Conservation (phyloP, 1,139 yeast genomes). For the Candida glucosophila region DNA sequence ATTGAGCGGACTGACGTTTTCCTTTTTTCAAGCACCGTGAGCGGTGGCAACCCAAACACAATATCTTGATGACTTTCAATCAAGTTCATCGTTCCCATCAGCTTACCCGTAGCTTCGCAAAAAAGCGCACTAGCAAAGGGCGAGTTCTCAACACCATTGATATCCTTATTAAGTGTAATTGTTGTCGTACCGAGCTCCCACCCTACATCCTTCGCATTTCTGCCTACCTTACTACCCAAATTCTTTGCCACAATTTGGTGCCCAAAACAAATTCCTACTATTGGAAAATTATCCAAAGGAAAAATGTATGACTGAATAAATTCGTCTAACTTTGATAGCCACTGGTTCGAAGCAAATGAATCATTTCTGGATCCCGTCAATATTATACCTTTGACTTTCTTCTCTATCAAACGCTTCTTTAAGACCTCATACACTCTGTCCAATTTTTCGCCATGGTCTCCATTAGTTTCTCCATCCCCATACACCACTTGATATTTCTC, state of each 20-base stretch:
- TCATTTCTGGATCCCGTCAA: constrained; percentile 63
- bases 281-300: constrained; percentile 24
- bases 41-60: constrained; percentile 39
- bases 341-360: constrained; percentile 41
- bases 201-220: constrained; percentile 43
- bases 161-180: constrained; percentile 37
- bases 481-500: constrained; percentile 42
- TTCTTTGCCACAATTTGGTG: constrained; percentile 71
- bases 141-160: constrained; percentile 19
- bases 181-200: constrained; percentile 67
- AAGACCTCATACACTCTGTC: constrained; percentile 11
- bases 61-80: constrained; percentile 69
- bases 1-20: constrained; percentile 26
- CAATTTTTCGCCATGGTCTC: constrained; percentile 6
- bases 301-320: constrained; percentile 27
- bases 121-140: constrained; percentile 22
- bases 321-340: constrained; percentile 44
- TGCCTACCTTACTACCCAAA: constrained; percentile 50
- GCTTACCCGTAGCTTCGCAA: constrained; percentile 5
- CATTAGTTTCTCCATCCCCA: constrained; percentile 25
- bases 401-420: constrained; percentile 16
- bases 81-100: constrained; percentile 23
- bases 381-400: constrained; percentile 37
- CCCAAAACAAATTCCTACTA: constrained; percentile 76
- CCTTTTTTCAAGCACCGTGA: constrained; percentile 11